phyloP scores from a whole-genome alignment of 352 stramenopile genomes.

The Peronospora farinosa region DNA sequence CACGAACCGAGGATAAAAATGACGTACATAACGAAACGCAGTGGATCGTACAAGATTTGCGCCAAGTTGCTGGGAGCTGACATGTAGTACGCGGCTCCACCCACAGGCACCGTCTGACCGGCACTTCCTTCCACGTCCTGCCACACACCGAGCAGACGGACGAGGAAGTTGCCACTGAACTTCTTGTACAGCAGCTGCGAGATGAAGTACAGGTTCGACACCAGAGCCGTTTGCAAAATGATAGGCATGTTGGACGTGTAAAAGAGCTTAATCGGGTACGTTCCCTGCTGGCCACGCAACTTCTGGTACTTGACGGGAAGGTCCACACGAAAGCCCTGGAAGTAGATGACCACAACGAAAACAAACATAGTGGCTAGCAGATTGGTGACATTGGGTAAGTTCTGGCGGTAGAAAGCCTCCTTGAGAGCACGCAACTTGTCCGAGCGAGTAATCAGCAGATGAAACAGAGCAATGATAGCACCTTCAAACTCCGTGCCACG shows the following conservation, averaged over 20 bases:
- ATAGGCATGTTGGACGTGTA: slow-evolving; percentile 99
- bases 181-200: slow-evolving; percentile 99
- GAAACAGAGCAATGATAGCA: slow-evolving; percentile 98
- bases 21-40: slow-evolving; percentile 98
- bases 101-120: slow-evolving; percentile 94
- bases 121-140: slow-evolving; percentile 92
- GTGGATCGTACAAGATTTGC: slow-evolving; percentile 97
- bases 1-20: slow-evolving; percentile 98
- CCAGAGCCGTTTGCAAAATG: slow-evolving; percentile 97
- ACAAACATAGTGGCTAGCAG: slow-evolving; percentile 97
- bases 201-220: slow-evolving; percentile 99
- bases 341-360: slow-evolving; percentile 99
- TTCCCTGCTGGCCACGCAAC: slow-evolving; percentile 97
- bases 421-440: slow-evolving; percentile 97
- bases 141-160: slow-evolving; percentile 97
- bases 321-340: slow-evolving; percentile 95
- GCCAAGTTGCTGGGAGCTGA: slow-evolving; percentile 91
- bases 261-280: slow-evolving; percentile 99
- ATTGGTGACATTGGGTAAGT: slow-evolving; percentile 99
- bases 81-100: slow-evolving; percentile 97
- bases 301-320: slow-evolving; percentile 97
- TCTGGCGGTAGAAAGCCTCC: slow-evolving; percentile 98
- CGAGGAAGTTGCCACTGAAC: slow-evolving; percentile 96
- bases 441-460: slow-evolving; percentile 96
- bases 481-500: slow-evolving; percentile 99